Evolutionary conservation across 2,329 filamentous ascomycete species (phyloP).

Genomic region (Phaeosphaeriaceae sp.): DNA sequence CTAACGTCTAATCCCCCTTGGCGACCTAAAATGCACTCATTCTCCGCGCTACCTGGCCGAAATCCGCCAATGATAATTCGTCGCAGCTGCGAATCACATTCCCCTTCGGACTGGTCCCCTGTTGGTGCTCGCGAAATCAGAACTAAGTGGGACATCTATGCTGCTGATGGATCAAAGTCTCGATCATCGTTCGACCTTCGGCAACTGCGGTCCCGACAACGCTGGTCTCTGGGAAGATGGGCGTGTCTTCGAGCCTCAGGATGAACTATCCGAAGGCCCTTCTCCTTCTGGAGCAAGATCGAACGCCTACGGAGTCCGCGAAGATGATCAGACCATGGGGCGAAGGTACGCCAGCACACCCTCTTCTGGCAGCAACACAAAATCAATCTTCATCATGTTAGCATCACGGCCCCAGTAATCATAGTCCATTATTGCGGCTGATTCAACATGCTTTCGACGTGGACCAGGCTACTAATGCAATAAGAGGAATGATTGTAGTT

Average conservation of each 20-base stretch:
- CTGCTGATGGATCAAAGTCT: neutral
- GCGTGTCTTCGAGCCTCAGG: neutral
- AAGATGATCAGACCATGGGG: constrained; percentile 13
- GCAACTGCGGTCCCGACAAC: neutral
- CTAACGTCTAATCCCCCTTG: constrained; percentile 13
- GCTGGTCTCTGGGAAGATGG: neutral
- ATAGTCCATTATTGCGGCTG: neutral
- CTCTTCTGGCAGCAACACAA: neutral
- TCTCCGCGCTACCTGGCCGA: constrained; percentile 20
- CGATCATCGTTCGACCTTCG: constrained; percentile 1
- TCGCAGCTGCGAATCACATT: constrained; percentile 1
- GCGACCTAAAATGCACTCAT: constrained; percentile 21
- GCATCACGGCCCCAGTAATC: neutral
- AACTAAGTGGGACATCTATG: neutral
- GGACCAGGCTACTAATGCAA: too few relatives aligned
- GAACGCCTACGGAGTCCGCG: constrained; percentile 10
- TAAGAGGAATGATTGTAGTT: neutral
- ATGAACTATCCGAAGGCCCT: neutral
- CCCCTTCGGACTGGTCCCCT: neutral
- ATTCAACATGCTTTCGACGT: neutral
- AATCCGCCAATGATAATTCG: constrained; percentile 27
- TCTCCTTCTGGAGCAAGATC: neutral
- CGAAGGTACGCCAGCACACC: constrained; percentile 11
- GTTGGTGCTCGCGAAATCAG: neutral
- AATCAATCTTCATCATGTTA: neutral